Evolutionary conservation across 148 eudicot species (phyloP).

Genomic region (Amaranthus cruentus): DNA sequence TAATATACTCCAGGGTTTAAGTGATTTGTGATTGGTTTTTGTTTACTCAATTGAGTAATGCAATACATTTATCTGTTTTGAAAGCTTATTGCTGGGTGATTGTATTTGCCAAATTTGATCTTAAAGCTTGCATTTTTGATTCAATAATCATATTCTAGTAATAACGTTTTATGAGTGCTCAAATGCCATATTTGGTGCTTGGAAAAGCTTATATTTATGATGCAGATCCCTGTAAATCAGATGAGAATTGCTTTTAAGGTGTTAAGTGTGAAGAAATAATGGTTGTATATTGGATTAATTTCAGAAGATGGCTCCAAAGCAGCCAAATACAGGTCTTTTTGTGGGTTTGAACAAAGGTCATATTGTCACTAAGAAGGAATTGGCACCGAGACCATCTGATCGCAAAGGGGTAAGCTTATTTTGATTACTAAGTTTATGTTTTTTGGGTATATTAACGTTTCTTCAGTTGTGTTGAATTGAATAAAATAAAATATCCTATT

Average conservation of each 20-base stretch:
- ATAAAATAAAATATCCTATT: too few relatives aligned
- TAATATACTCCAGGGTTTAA: too few relatives aligned
- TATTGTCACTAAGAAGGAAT: slow-evolving; percentile 67
- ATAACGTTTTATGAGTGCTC: neutral
- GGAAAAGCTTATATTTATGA: neutral
- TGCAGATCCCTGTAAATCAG: neutral
- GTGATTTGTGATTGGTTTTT: too few relatives aligned
- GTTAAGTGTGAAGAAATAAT: neutral
- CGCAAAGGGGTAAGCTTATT: slow-evolving; percentile 54
- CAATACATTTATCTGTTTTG: too few relatives aligned
- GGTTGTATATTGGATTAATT: neutral
- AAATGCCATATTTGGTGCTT: neutral
- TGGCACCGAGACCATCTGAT: slow-evolving; percentile 63
- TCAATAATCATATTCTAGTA: too few relatives aligned
- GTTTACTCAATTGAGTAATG: too few relatives aligned
- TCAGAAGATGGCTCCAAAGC: slow-evolving; percentile 58
- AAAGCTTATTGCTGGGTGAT: neutral
- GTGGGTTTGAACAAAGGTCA: slow-evolving; percentile 75
- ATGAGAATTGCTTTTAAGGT: too few relatives aligned
- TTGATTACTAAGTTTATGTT: neutral
- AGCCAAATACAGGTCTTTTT: slow-evolving; percentile 56
- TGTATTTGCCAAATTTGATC: too few relatives aligned
- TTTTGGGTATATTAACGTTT: neutral
- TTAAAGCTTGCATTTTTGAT: too few relatives aligned
- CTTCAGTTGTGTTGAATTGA: too few relatives aligned